Evolutionary conservation across 192 early-diverging fungal species (phyloP).

Genomic region (Backusella morwellensis): DNA sequence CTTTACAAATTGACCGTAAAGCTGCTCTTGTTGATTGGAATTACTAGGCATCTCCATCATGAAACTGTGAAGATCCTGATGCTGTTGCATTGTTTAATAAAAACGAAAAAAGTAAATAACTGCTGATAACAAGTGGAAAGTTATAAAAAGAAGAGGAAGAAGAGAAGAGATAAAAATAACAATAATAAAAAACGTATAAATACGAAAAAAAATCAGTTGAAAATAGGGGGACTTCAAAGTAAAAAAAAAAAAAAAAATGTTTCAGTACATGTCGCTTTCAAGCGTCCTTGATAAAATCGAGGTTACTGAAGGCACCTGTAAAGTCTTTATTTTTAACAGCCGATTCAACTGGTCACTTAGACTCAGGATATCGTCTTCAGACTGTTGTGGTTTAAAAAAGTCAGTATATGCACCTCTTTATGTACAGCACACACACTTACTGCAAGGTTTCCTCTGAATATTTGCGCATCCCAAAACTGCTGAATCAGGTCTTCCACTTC

Average conservation of each 20-base stretch:
- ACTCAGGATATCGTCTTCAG: not conserved
- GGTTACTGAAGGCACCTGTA: not conserved
- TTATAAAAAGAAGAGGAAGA: not conserved
- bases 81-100: slow-evolving; percentile 1
- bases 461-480: not conserved
- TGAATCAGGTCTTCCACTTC: not conserved
- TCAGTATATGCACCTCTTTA: not conserved
- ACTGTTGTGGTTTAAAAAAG: not conserved
- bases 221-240: too few species aligned
- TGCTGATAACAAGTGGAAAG: not conserved
- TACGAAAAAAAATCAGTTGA: not conserved
- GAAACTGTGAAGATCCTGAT: not conserved
- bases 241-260: not conserved
- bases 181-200: not conserved
- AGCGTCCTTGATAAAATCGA: not conserved
- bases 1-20: not conserved
- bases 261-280: not conserved
- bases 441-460: not conserved
- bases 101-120: too few species aligned
- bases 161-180: not conserved
- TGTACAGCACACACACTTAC: not conserved
- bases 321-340: not conserved
- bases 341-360: not conserved
- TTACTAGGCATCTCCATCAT: not conserved
- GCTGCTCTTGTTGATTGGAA: not conserved